These are phyloP conservation scores for Tuctoria greenei DNA, from an alignment of 176 grass and related monocot species.

Conservation along the genomic window DNA sequence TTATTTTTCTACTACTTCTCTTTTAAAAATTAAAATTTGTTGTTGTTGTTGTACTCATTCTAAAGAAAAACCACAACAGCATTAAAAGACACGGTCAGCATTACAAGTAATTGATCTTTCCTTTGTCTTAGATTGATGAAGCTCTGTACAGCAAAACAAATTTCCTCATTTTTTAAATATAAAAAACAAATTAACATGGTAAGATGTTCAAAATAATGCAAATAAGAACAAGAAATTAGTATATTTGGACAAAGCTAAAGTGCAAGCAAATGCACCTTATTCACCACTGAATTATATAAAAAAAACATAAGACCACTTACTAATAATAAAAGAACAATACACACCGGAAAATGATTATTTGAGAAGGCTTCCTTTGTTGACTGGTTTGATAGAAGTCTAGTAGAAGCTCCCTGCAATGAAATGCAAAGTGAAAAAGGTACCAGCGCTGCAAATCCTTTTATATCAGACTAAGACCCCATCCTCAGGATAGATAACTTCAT, in stretches of 20 bases:
- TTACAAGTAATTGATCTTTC: background rate
- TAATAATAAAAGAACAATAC: conserved; percentile 5
- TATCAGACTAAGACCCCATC: background rate
- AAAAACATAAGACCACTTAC: background rate
- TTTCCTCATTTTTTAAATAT: conserved; percentile 16
- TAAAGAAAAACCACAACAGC: background rate
- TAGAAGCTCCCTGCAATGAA: conserved; percentile 65
- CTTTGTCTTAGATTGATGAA: background rate
- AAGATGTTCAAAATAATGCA: background rate
- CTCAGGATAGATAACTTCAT: background rate
- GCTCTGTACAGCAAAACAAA: background rate
- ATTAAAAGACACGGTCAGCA: background rate
- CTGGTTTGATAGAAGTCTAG: conserved; percentile 63
- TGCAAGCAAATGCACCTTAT: background rate
- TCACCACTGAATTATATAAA: background rate
- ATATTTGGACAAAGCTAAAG: background rate
- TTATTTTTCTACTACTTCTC: no score
- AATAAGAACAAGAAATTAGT: background rate
- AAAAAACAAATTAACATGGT: background rate
- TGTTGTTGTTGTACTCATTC: no score
- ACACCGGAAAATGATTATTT: conserved; percentile 80
- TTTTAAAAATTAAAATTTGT: no score
- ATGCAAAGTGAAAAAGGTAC: background rate
- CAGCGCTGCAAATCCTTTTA: background rate
- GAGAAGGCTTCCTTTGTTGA: conserved; percentile 47